Evolutionary conservation across 345 rosid genomes (phyloP), one percentile per base, ranked within the genome.

Genomic region (Ricinus communis): DNA sequence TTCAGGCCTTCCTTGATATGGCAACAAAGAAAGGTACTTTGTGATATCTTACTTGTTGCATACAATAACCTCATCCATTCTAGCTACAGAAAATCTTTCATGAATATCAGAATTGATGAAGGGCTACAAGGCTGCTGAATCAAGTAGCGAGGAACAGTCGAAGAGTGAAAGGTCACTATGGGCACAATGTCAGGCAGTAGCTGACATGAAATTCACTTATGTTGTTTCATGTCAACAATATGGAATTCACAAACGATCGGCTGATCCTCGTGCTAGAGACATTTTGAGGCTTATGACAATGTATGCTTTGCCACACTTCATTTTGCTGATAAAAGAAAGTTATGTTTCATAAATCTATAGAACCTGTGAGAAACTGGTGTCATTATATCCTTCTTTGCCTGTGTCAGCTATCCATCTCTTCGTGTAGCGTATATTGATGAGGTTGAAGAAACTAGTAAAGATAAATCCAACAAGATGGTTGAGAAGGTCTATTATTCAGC

Each of bases 1-100:
- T 96, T 69, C 99, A 96, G 83, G 94, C 99, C 62, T 96, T 96
- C 81, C 96, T 96, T 79, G 99, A 96, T 80, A 96, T 93, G 98
- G 99, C 98, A 72, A 83, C 83, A 77, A 87, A 91, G 73, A 97
- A 96, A 88, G 99, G 99, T 93, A 72, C 21, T n/a, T 81, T 19
- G 18, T 27, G 27, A 11, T 57, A 33, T n/a, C 68, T 45, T 25
- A 10, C 12, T 63, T 64, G 45, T 18, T 18, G 8, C 27, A 18
- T 64, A 25, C 13, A 21, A 24, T 1, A 14, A 64, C 22, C 53
- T 25, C 22, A 24, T 45, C 4, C 22, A 8, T 45, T 64, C 52
- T 45, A 13, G 33, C 16, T 41, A 16, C 10, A 13, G 5, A 14
- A 45, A 62, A 7, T 40, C 4, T 22, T 41, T 38, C 33, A 19